These are phyloP conservation scores for Saccharomycopsis sp. DNA, from an alignment of 805 yeast species.

Conservation along the genomic window DNA sequence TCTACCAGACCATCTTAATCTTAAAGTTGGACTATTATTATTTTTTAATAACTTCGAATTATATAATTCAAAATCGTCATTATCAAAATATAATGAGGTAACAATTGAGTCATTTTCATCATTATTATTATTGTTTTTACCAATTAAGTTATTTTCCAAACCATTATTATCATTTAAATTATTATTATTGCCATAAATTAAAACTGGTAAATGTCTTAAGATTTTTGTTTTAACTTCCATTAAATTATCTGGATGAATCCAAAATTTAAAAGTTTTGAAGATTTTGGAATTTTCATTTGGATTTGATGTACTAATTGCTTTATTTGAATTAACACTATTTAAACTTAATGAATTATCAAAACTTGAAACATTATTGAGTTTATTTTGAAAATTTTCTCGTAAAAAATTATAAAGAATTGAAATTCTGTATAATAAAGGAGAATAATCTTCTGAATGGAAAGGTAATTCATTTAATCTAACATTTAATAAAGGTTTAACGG, in stretches of 20 bases:
- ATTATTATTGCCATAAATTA: conserved; percentile 56
- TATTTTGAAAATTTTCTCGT: conserved; percentile 52
- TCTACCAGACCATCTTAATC: conserved; percentile 88
- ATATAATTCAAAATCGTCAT: conserved; percentile 70
- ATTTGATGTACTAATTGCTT: conserved; percentile 26
- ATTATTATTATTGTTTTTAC: too few relatives aligned
- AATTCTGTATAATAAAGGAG: conserved; percentile 77
- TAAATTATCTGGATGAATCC: conserved; percentile 94
- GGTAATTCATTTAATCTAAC: conserved; percentile 84
- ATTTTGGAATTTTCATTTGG: conserved; percentile 25
- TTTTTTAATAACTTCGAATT: conserved; percentile 70
- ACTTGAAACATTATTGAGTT: conserved; percentile 20
- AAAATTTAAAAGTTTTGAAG: conserved; percentile 70
- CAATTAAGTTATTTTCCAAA: too few relatives aligned
- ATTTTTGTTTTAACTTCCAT: conserved; percentile 98
- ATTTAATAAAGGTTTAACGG: conserved; percentile 82
- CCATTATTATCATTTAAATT: conserved; percentile 36
- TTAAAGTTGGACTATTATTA: conserved; percentile 59
- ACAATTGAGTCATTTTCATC: conserved; percentile 61
- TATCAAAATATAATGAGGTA: conserved; percentile 83
- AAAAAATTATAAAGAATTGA: conserved; percentile 74
- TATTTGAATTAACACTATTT: conserved; percentile 24
- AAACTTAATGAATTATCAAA: conserved; percentile 28
- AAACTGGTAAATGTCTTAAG: conserved; percentile 84
- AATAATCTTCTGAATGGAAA: conserved; percentile 88